These are phyloP conservation scores for Akanthomyces muscarius DNA, from an alignment of 2,329 filamentous ascomycete genomes.

Conservation along the genomic window DNA sequence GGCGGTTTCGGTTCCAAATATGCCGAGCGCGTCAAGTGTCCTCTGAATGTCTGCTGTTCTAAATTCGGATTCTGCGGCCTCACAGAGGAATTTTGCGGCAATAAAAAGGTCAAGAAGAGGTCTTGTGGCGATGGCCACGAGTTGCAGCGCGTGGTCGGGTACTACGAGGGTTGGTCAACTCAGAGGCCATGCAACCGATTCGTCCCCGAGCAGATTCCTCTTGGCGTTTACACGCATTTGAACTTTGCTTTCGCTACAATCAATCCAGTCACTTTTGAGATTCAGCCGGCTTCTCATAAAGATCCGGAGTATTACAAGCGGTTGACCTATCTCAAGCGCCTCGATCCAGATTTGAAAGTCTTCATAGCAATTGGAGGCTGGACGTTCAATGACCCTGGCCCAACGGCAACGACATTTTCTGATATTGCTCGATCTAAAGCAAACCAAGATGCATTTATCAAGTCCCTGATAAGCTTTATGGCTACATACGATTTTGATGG, in stretches of 20 bases:
- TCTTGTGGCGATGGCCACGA: not conserved
- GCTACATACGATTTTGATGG: too few species aligned
- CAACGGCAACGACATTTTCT: slow-evolving; percentile 26
- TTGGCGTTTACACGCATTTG: slow-evolving; percentile 29
- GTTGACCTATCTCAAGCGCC: too few species aligned
- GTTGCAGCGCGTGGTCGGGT: slow-evolving; percentile 22
- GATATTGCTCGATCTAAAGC: slow-evolving; percentile 1
- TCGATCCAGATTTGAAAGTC: too few species aligned
- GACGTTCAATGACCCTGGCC: slow-evolving; percentile 35
- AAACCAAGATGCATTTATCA: not conserved
- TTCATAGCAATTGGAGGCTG: slow-evolving; percentile 41
- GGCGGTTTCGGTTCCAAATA: slow-evolving; percentile 26
- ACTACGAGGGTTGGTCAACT: slow-evolving; percentile 28
- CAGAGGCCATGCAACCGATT: slow-evolving; percentile 23
- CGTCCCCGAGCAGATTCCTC: slow-evolving; percentile 24
- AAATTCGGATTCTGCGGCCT: slow-evolving; percentile 33
- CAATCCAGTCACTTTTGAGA: slow-evolving; percentile 27
- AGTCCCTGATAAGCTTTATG: slow-evolving; percentile 15
- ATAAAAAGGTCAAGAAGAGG: slow-evolving; percentile 12
- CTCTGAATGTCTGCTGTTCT: slow-evolving; percentile 35
- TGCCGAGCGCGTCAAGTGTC: slow-evolving; percentile 23
- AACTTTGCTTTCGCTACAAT: slow-evolving; percentile 33
- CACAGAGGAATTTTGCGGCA: slow-evolving; percentile 27
- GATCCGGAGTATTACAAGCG: not conserved
- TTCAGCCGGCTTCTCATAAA: slow-evolving; percentile 15